A percentile compares a stretch with the other conserved stretches of the same genome.
Conservation (phyloP, 2,329 filamentous ascomycete species). For the Metarhizium humberi region DNA sequence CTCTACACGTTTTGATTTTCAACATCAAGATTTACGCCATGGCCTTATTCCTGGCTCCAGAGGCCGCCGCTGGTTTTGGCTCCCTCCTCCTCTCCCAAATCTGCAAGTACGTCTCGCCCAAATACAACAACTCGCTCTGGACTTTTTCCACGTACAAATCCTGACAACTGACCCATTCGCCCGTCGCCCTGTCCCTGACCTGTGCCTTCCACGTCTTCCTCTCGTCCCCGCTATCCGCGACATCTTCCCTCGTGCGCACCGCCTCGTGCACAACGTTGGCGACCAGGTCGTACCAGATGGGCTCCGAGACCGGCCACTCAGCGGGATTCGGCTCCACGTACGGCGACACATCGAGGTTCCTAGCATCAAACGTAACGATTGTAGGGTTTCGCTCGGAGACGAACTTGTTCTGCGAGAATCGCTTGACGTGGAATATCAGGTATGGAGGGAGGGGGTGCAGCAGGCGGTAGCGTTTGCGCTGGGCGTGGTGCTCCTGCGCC, state of each 20-base stretch:
- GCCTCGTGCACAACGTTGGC: constrained; percentile 90
- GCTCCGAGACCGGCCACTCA: constrained; percentile 62
- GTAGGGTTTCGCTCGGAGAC: constrained; percentile 93
- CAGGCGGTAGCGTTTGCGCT: constrained; percentile 81
- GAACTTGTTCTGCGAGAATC: constrained; percentile 95
- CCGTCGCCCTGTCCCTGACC: constrained; percentile 67
- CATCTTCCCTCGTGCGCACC: constrained; percentile 67
- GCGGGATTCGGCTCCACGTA: constrained; percentile 83
- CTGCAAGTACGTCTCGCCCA: constrained; percentile 91
- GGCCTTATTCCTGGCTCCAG: constrained; percentile 16
- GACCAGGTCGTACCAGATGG: constrained; percentile 90
- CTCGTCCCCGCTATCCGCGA: constrained; percentile 82
- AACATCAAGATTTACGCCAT: background rate
- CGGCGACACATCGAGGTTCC: constrained; percentile 73
- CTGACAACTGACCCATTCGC: constrained; percentile 89
- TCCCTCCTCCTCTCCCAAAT: constrained; percentile 81
- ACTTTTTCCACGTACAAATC: constrained; percentile 89
- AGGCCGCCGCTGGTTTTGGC: constrained; percentile 16
- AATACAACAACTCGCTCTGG: constrained; percentile 80
- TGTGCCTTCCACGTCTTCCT: constrained; percentile 91
- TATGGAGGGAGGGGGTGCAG: constrained; percentile 86
- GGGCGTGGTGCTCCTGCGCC: constrained; percentile 80
- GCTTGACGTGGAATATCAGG: constrained; percentile 90
- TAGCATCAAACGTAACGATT: constrained; percentile 90
- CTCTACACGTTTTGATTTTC: background rate